Evolutionary conservation across 495 filamentous ascomycete species (phyloP), one percentile per base, ranked within the genome.

Genomic region (Aspergillus bridgeri): DNA sequence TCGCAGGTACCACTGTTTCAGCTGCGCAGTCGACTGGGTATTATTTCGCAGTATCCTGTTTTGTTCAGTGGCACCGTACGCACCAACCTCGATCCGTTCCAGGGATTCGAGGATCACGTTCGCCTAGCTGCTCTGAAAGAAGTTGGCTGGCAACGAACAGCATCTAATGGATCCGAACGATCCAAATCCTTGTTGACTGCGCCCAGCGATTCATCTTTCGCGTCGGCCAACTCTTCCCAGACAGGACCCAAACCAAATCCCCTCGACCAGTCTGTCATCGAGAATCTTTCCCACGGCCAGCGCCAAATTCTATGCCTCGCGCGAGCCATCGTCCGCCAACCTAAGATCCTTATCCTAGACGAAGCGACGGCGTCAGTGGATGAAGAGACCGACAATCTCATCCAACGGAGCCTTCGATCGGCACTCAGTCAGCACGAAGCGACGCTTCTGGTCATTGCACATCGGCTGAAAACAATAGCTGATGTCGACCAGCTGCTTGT

Each of bases 291-390:
- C 2, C 91, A 94, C 76, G 91, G 91, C 23, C 91, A 96, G 67
- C 82, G 85, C 7, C 91, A 96, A 74, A 85, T 96, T 17, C 79
- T 96, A 48, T 94, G 89, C 63, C 83, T 96, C 13, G 92, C 92
- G 2, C 84, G 91, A 15, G 92, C 91, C 0, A 74, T 96, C 54
- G 82, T 96, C 59, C 91, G 86, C 68, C 75, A 80, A 19, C 88
- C 90, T 0, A 89, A 65, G 25, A 65, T 96, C 15, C 71, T 95
- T 4, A 82, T 96, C 54, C 90, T 94, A 86, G 91, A 96, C 69
- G 91, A 96, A 74, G 91, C 91, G 13, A 96, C 91, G 11, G 89
- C 90, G 1, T 88, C 88, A 3, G 93, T 96, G 64, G 91, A 96
- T 75, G 90, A 92, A 72, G 83, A 79, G 21, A 96, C 90, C 4